Conservation (phyloP, 805 yeast species). For the Candida gorgasii region DNA sequence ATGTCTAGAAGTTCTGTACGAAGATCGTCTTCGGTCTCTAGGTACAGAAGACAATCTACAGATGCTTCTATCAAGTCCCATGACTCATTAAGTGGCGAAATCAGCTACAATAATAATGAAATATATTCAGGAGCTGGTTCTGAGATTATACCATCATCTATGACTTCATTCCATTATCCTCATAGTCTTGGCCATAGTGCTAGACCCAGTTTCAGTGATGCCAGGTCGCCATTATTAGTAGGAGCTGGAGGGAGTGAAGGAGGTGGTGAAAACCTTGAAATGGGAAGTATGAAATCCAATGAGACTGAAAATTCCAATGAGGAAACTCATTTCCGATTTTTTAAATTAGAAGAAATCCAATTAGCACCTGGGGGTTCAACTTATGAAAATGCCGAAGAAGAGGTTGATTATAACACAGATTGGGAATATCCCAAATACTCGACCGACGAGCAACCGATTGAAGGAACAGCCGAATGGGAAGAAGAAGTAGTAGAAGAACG, state of each 20-base stretch:
- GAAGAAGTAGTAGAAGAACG: constrained; percentile 9
- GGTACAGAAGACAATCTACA: constrained; percentile 21
- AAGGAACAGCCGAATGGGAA: constrained; percentile 9
- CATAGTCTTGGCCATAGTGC: constrained; percentile 44
- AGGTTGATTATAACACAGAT: constrained; percentile 70
- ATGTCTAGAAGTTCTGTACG: constrained; percentile 1
- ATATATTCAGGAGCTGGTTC: constrained; percentile 78
- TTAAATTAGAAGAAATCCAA: constrained; percentile 79
- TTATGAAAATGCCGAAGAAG: constrained; percentile 53
- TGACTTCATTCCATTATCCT: constrained; percentile 73
- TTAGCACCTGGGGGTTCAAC: constrained; percentile 88
- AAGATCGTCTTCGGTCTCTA: constrained; percentile 6
- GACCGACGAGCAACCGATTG: constrained; percentile 23
- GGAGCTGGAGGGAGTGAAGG: constrained; percentile 11
- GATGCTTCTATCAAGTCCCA: constrained; percentile 34
- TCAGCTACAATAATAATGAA: constrained; percentile 56
- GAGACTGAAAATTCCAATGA: constrained; percentile 37
- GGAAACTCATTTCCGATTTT: constrained; percentile 65
- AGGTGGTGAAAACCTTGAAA: constrained; percentile 25
- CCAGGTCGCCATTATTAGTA: constrained; percentile 32
- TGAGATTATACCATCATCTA: constrained; percentile 74
- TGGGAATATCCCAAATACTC: constrained; percentile 68
- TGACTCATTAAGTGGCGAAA: constrained; percentile 45
- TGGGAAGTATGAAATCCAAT: constrained; percentile 35
- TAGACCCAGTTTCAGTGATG: constrained; percentile 15